Percentiles rank a stretch among this genome's conserved stretches.
Conservation (phyloP, 108 stramenopile genomes). For the Thalassiosira profunda region DNA sequence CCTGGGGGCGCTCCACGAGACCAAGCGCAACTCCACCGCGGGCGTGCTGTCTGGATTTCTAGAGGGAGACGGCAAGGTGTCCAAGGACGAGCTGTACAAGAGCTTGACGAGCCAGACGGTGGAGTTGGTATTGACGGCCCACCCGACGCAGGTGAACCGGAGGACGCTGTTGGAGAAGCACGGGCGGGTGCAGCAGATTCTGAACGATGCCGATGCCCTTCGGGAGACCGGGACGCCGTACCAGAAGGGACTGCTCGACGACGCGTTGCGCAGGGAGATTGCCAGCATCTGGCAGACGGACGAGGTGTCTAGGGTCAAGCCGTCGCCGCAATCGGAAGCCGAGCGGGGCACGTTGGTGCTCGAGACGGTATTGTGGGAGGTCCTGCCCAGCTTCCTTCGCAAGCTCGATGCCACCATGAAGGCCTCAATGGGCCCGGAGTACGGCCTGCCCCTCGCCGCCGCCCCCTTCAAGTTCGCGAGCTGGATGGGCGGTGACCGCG, state of each 20-base stretch:
- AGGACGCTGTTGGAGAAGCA: slow-evolving; percentile 92
- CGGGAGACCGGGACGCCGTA: slow-evolving; percentile 51
- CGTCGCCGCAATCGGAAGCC: slow-evolving; percentile 94
- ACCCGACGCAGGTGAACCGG: slow-evolving; percentile 98
- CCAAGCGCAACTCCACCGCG: slow-evolving; percentile 55
- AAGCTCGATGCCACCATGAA: slow-evolving; percentile 88
- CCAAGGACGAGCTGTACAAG: slow-evolving; percentile 70
- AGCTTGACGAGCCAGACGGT: slow-evolving; percentile 83
- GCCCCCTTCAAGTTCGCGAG: slow-evolving; percentile 90
- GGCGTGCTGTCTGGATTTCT: slow-evolving; percentile 68
- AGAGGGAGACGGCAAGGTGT: slow-evolving; percentile 12
- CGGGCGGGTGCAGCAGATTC: slow-evolving; percentile 64
- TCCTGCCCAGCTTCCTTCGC: slow-evolving; percentile 88
- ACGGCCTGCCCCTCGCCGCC: slow-evolving; percentile 80
- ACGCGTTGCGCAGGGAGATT: slow-evolving; percentile 76
- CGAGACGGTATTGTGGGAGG: slow-evolving; percentile 97
- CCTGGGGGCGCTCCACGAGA: slow-evolving; percentile 38
- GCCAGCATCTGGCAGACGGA: slow-evolving; percentile 88
- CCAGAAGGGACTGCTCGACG: slow-evolving; percentile 58
- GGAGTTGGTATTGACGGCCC: slow-evolving; percentile 96
- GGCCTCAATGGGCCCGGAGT: slow-evolving; percentile 55
- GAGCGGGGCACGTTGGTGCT: slow-evolving; percentile 93
- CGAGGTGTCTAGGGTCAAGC: slow-evolving; percentile 92
- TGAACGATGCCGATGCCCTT: slow-evolving; percentile 69
- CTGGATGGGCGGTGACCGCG: slow-evolving; percentile 99